Conservation (phyloP, 2,329 filamentous ascomycete genomes). For the Nemania bipapillata region DNA sequence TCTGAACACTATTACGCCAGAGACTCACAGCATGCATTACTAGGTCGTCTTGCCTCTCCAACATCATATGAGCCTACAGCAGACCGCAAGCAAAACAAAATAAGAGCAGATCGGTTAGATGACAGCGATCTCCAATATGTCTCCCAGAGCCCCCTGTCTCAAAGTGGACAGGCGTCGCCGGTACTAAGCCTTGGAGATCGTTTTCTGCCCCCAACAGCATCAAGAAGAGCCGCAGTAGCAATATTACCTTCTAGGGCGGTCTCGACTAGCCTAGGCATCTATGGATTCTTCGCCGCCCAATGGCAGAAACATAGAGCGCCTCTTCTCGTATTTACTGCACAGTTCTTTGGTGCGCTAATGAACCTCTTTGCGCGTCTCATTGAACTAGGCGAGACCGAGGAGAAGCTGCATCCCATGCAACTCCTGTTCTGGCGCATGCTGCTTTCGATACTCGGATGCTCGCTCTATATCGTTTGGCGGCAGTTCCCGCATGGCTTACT, state of each 20-base stretch:
- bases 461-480: slow-evolving; percentile 75
- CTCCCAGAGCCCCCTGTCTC: slow-evolving; percentile 58
- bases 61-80: not conserved
- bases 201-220: slow-evolving; percentile 21
- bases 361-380: slow-evolving; percentile 82
- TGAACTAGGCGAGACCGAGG: slow-evolving; percentile 63
- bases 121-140: slow-evolving; percentile 53
- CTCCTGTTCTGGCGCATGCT: slow-evolving; percentile 83
- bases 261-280: slow-evolving; percentile 1
- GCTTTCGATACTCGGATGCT: slow-evolving; percentile 74
- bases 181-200: slow-evolving; percentile 22
- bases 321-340: slow-evolving; percentile 76
- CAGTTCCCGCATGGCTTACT: slow-evolving; percentile 65
- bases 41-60: not conserved
- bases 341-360: slow-evolving; percentile 87
- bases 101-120: slow-evolving; percentile 42
- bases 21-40: slow-evolving; percentile 1
- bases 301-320: slow-evolving; percentile 73
- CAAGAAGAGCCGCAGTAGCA: slow-evolving; percentile 14
- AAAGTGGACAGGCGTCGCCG: slow-evolving; percentile 47
- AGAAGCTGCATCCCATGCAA: slow-evolving; percentile 80
- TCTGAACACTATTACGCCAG: not conserved
- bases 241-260: not conserved
- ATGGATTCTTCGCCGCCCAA: slow-evolving; percentile 38
- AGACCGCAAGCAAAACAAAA: slow-evolving; percentile 15